Percentiles rank a stretch among this genome's conserved stretches.
phyloP scores from a whole-genome alignment of 495 filamentous ascomycete species.

The Platismatia glauca region DNA sequence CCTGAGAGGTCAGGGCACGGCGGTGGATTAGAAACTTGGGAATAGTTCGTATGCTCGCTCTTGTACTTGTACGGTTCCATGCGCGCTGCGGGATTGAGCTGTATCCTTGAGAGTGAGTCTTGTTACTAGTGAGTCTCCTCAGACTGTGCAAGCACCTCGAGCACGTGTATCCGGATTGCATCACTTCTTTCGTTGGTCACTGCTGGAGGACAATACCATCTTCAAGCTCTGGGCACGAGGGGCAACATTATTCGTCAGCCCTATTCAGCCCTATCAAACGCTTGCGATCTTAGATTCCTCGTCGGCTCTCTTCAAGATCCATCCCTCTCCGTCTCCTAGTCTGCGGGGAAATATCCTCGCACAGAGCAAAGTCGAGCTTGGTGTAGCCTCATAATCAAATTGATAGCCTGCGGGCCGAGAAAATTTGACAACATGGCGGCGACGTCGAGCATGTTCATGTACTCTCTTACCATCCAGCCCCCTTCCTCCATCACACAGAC shows the following conservation, averaged over 20 bases:
- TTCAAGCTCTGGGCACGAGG: neutral
- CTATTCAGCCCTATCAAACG: too few relatives aligned
- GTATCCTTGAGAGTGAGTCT: neutral
- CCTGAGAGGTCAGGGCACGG: constrained; percentile 9
- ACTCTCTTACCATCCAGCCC: constrained; percentile 87
- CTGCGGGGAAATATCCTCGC: neutral
- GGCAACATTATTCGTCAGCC: constrained; percentile 9
- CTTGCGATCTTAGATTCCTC: too few relatives aligned
- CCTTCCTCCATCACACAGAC: constrained; percentile 83
- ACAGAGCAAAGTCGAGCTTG: neutral
- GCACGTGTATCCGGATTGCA: constrained; percentile 21
- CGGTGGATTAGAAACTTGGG: constrained; percentile 5
- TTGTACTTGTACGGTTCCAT: neutral
- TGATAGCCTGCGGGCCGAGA: constrained; percentile 11
- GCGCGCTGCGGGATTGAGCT: constrained; percentile 1
- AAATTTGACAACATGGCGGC: constrained; percentile 71
- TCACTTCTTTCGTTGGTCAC: neutral
- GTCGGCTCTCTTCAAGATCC: neutral
- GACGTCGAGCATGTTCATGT: constrained; percentile 95
- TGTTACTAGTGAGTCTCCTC: neutral
- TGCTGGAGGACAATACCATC: neutral
- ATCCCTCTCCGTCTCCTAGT: neutral
- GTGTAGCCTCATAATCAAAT: neutral
- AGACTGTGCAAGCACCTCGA: constrained; percentile 21
- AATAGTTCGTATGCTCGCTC: neutral